Base-by-base conservation (phyloP, 331 rosid genomes). In the Malus hybrid region DNA sequence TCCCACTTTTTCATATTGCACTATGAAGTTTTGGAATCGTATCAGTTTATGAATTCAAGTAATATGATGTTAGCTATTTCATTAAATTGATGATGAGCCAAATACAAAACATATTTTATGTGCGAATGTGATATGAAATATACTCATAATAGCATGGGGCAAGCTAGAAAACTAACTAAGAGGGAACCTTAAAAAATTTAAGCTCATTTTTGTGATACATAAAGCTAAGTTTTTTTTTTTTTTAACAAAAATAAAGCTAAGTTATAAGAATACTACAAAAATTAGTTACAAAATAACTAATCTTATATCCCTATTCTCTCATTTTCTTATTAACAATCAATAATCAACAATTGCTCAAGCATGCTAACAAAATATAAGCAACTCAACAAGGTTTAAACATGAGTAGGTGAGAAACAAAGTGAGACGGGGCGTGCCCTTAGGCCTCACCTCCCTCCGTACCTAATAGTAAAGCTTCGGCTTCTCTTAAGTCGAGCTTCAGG, bases 381-480 rank as follows among this genome's bases (percentile, higher is more conserved):
- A 50, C 55, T 50, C 55, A 50, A 50, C n/a, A 50, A 50, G 55
- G 55, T 50, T 50, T 50, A 50, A 50, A 15, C 18, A 50, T 50
- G 55, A 50, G 55, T 5, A 16, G 19, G n/a, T 50, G 55, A 50
- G n/a, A 50, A 50, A 50, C 18, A 46, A 46, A 4, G 55, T 48
- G 7, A 48, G n/a, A 48, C 0, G n/a, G 3, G 55, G 8, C 19
- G 3, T 39, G 12, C 4, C 46, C 3, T 0, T 1, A 0, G 55
- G 19, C 55, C 19, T 14, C 55, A 46, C 54, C 54, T 46, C 18
- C 54, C 18, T 46, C 18, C 46, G 46, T 46, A 13, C 54, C 54
- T 46, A 46, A 14, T 46, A 14, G 54, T 46, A 46, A 46, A 46
- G 54, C n/a, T 48, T 48, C 18, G n/a, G 8, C n/a, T 48, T 48